Evolutionary conservation across 495 filamentous ascomycete genomes (phyloP).

Genomic region (Aspergillus hancockii): DNA sequence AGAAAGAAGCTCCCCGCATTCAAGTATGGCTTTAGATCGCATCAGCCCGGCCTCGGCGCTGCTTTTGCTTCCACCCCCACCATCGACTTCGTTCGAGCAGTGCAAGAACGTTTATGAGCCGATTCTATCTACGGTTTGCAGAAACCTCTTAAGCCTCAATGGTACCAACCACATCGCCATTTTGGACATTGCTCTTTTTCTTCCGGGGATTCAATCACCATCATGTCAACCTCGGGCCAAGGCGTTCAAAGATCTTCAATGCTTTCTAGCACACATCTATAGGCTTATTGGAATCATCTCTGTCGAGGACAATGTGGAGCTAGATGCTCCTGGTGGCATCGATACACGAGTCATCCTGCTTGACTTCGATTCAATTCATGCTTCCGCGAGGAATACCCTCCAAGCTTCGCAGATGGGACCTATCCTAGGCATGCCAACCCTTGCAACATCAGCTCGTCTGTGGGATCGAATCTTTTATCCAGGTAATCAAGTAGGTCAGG

Average conservation of each 20-base stretch:
- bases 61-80: slow-evolving; percentile 50
- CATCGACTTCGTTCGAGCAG: slow-evolving; percentile 38
- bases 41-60: slow-evolving; percentile 35
- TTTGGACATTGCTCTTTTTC: slow-evolving; percentile 47
- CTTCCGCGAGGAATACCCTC: slow-evolving; percentile 27
- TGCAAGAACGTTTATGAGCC: slow-evolving; percentile 45
- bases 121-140: slow-evolving; percentile 35
- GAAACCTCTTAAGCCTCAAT: slow-evolving; percentile 30
- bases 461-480: slow-evolving; percentile 75
- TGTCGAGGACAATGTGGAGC: slow-evolving; percentile 58
- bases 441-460: slow-evolving; percentile 61
- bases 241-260: slow-evolving; percentile 64
- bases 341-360: slow-evolving; percentile 77
- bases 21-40: slow-evolving; percentile 21
- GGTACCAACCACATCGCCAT: slow-evolving; percentile 31
- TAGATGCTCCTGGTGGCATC: slow-evolving; percentile 69
- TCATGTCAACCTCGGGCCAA: slow-evolving; percentile 48
- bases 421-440: slow-evolving; percentile 63
- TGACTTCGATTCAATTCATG: slow-evolving; percentile 53
- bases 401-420: slow-evolving; percentile 52
- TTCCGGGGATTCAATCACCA: slow-evolving; percentile 43
- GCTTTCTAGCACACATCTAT: slow-evolving; percentile 75
- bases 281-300: slow-evolving; percentile 69
- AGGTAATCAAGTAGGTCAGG: slow-evolving; percentile 58
- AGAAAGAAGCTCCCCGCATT: slow-evolving; percentile 6